Conservation (phyloP, 2,329 filamentous ascomycete genomes). For the Xylaria sp. region DNA sequence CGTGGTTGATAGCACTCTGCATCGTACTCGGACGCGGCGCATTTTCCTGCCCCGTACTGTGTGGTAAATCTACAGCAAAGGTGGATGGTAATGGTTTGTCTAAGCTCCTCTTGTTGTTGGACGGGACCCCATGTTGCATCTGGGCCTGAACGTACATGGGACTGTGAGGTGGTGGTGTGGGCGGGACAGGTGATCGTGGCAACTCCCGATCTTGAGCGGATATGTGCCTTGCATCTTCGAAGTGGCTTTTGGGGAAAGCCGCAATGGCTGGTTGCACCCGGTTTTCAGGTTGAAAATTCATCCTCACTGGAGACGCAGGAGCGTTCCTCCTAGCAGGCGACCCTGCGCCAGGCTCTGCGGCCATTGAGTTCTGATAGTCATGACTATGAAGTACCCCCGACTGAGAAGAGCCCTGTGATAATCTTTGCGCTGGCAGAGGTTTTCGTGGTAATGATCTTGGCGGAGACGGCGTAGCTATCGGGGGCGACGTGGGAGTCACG, state of each 20-base stretch:
- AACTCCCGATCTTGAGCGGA: conserved; percentile 38
- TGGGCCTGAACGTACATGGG: conserved; percentile 30
- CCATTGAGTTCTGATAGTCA: conserved; percentile 13
- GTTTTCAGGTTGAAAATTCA: conserved; percentile 59
- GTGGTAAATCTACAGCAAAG: conserved; percentile 30
- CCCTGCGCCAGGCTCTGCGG: conserved; percentile 32
- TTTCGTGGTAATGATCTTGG: conserved; percentile 39
- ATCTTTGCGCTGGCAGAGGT: conserved; percentile 34
- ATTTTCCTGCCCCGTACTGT: conserved; percentile 34
- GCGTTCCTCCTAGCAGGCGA: conserved; percentile 55
- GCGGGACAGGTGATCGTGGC: conserved; percentile 44
- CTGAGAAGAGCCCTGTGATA: conserved; percentile 44
- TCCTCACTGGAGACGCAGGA: conserved; percentile 61
- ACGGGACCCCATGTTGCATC: conserved; percentile 21
- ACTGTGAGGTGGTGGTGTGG: conserved; percentile 48
- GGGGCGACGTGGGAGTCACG: conserved; percentile 37
- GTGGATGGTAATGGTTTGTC: conserved; percentile 30
- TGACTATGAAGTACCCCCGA: conserved; percentile 40
- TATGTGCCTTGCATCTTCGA: conserved; percentile 27
- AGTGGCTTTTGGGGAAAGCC: conserved; percentile 52
- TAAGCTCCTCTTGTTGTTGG: conserved; percentile 24
- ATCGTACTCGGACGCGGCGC: conserved; percentile 20
- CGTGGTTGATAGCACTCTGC: conserved; percentile 25
- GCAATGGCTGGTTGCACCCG: conserved; percentile 59
- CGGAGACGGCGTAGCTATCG: conserved; percentile 37